phyloP scores from a whole-genome alignment of 345 rosid genomes.

The Eucalyptus sp. region DNA sequence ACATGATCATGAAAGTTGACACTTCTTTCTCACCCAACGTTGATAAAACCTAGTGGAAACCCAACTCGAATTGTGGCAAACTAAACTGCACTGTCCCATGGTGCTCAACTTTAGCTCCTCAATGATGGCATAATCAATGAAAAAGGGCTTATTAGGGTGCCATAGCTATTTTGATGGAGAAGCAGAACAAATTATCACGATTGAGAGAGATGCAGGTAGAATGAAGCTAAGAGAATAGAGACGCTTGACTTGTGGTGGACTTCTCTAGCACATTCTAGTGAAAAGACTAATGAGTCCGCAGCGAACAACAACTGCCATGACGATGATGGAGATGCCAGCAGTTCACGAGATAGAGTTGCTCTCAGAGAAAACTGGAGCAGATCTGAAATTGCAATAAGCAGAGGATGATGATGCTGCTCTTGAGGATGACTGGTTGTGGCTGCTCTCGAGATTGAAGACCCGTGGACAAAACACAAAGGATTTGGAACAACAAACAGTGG shows the following conservation, averaged over 20 bases:
- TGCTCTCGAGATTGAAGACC: not conserved
- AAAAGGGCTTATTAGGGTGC: not conserved
- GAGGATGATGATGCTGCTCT: not conserved
- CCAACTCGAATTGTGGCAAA: not conserved
- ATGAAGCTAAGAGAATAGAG: not conserved
- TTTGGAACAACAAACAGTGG: not conserved
- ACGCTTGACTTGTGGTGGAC: not conserved
- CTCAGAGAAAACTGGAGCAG: not conserved
- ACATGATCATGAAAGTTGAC: not conserved
- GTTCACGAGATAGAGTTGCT: not conserved
- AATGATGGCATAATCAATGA: not conserved
- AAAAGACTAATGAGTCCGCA: not conserved
- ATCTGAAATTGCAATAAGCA: not conserved
- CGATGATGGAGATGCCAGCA: not conserved
- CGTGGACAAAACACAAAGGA: not conserved
- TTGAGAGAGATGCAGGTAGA: not conserved
- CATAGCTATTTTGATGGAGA: not conserved
- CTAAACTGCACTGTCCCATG: not conserved
- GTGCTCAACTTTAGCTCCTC: not conserved
- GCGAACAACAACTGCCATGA: not conserved
- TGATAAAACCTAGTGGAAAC: not conserved
- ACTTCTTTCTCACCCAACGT: not conserved
- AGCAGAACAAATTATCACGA: not conserved
- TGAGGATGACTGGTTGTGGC: not conserved
- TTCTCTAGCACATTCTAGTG: not conserved